phyloP scores from a whole-genome alignment of 2,329 filamentous ascomycete species.

The Colletotrichum destructivum region DNA sequence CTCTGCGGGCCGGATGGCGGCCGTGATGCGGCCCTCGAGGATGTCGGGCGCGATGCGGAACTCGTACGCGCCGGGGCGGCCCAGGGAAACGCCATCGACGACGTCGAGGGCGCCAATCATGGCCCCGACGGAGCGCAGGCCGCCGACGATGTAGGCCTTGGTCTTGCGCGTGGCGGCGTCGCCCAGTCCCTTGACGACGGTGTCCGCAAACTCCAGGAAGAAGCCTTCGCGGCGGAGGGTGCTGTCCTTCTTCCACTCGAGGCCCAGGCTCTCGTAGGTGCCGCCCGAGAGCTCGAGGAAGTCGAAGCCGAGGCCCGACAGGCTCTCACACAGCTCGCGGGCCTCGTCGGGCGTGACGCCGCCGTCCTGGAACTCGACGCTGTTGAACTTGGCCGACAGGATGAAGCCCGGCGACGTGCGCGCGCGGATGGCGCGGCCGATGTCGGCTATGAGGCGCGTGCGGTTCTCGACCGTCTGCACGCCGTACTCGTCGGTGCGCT shows the following conservation, averaged over 20 bases:
- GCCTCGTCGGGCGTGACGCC: constrained; percentile 68
- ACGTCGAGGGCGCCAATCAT: constrained; percentile 71
- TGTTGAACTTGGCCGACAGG: constrained; percentile 71
- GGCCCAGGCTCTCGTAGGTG: constrained; percentile 69
- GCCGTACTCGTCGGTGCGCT: constrained; percentile 66
- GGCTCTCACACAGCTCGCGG: constrained; percentile 59
- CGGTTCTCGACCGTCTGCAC: constrained; percentile 59
- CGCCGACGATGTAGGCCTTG: constrained; percentile 72
- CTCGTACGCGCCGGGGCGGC: constrained; percentile 52
- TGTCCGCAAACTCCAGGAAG: constrained; percentile 73
- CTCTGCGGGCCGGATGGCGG: constrained; percentile 23
- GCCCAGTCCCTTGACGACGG: constrained; percentile 58
- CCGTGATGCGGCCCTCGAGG: constrained; percentile 15
- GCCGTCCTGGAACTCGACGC: constrained; percentile 68
- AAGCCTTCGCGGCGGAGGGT: constrained; percentile 71
- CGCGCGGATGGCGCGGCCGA: constrained; percentile 53
- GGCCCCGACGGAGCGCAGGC: constrained; percentile 67
- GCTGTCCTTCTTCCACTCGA: constrained; percentile 66
- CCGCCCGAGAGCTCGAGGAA: constrained; percentile 74
- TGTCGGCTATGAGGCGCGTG: constrained; percentile 61
- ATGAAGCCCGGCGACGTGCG: constrained; percentile 54
- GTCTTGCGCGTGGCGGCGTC: constrained; percentile 52
- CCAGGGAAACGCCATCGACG: constrained; percentile 74
- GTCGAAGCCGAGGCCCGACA: constrained; percentile 66
- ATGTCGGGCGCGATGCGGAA: constrained; percentile 25